phyloP scores from a whole-genome alignment of 805 yeast species.

The Saturnispora halmiae region DNA sequence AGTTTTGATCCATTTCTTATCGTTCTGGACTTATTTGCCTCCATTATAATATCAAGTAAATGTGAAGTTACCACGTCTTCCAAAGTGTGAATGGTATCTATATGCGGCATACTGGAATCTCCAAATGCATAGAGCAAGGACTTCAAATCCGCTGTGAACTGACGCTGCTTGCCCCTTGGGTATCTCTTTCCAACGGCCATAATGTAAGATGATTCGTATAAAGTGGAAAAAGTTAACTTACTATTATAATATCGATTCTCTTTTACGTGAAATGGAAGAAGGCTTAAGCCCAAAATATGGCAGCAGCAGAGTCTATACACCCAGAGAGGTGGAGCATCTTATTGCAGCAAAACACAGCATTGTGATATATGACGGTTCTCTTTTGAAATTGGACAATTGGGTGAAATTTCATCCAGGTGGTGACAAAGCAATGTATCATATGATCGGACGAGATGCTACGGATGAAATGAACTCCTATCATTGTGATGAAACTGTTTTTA shows the following conservation, averaged over 20 bases:
- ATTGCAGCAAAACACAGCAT: constrained; percentile 63
- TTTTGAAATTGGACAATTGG: constrained; percentile 64
- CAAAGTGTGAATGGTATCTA: constrained; percentile 54
- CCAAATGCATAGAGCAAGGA: constrained; percentile 65
- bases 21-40: constrained; percentile 45
- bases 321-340: constrained; percentile 43
- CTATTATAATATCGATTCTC: background rate
- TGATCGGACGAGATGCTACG: constrained; percentile 85
- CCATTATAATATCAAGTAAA: constrained; percentile 41
- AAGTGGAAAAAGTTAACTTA: background rate
- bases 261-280: background rate
- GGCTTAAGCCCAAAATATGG: background rate
- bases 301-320: constrained; percentile 23
- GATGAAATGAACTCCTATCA: constrained; percentile 88
- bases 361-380: constrained; percentile 54
- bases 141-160: constrained; percentile 37
- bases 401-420: constrained; percentile 80
- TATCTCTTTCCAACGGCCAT: constrained; percentile 15
- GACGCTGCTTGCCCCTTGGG: constrained; percentile 20
- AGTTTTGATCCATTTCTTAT: constrained; percentile 49
- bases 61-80: constrained; percentile 63
- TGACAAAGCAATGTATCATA: constrained; percentile 69
- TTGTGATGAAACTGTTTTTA: constrained; percentile 42
- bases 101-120: constrained; percentile 57
- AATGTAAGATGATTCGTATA: background rate